phyloP scores from a whole-genome alignment of 106 monocot genomes.

The Cymbidium sinense region DNA sequence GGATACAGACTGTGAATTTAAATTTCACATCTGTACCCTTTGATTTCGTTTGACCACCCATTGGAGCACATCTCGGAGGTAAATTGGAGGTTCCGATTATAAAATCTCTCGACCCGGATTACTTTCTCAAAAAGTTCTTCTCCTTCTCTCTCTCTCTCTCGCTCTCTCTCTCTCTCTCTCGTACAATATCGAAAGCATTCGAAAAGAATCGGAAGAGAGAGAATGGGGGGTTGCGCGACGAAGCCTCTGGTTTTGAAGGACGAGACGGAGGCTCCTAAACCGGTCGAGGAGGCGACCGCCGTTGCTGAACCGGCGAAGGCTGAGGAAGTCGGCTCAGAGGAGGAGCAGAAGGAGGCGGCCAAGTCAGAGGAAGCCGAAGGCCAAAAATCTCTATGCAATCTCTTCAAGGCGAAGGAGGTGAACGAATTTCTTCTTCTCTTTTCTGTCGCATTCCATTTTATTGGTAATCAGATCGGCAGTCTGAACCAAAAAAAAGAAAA shows the following conservation, averaged over 20 bases:
- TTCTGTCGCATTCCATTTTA: no score
- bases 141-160: neutral
- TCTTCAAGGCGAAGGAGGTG: neutral
- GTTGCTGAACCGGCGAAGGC: neutral
- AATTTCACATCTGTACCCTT: neutral
- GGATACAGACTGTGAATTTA: neutral
- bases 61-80: neutral
- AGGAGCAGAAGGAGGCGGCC: neutral
- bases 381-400: neutral
- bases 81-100: neutral
- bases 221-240: conserved; percentile 20
- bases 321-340: neutral
- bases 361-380: neutral
- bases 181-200: neutral
- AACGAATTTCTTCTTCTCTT: no score
- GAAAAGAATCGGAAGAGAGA: neutral
- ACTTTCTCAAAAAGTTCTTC: neutral
- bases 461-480: no score
- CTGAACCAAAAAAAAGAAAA: no score
- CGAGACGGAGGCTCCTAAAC: conserved; percentile 10
- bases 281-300: neutral
- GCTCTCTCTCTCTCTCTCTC: neutral
- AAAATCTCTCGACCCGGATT: neutral
- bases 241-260: conserved; percentile 9
- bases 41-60: neutral